A percentile compares a stretch with the other conserved stretches of the same genome.
Conservation (phyloP, 352 stramenopile species). For the Phytophthora hibernalis region DNA sequence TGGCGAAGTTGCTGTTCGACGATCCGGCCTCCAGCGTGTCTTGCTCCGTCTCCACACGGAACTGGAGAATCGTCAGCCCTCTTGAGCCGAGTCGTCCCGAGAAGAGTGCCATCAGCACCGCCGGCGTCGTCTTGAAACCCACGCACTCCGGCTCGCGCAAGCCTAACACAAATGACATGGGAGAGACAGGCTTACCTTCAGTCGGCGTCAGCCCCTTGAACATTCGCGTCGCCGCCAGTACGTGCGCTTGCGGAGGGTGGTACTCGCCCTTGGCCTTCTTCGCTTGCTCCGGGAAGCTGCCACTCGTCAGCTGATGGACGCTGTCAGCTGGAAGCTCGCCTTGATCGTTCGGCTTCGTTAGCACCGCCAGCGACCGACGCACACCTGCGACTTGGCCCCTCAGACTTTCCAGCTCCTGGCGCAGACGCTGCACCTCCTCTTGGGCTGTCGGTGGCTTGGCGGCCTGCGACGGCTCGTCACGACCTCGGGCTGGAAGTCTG, state of each 20-base stretch:
- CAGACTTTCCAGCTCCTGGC: not conserved
- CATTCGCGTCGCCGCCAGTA: conserved; percentile 26
- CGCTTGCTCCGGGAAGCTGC: conserved; percentile 11
- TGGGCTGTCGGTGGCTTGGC: not conserved
- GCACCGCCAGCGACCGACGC: not conserved
- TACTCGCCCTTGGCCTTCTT: conserved; percentile 11
- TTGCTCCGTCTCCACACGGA: too few relatives aligned
- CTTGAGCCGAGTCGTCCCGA: too few relatives aligned
- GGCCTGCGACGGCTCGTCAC: not conserved
- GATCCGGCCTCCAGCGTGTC: too few relatives aligned
- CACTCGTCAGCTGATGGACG: not conserved
- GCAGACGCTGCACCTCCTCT: conserved; percentile 1
- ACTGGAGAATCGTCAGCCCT: too few relatives aligned
- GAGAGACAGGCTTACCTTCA: conserved; percentile 17
- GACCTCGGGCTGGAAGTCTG: not conserved
- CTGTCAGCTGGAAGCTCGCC: conserved; percentile 4
- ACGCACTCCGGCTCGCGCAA: not conserved
- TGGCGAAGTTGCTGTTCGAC: too few relatives aligned
- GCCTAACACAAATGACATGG: conserved; percentile 21
- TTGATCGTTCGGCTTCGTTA: not conserved
- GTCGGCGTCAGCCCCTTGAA: conserved; percentile 2
- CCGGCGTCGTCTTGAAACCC: too few relatives aligned
- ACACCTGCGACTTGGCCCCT: not conserved
- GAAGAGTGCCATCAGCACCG: too few relatives aligned
- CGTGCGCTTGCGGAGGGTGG: conserved; percentile 8